These are phyloP conservation scores for Chaetomiaceae sp. DNA, from an alignment of 2,329 filamentous ascomycete species.

Conservation along the genomic window DNA sequence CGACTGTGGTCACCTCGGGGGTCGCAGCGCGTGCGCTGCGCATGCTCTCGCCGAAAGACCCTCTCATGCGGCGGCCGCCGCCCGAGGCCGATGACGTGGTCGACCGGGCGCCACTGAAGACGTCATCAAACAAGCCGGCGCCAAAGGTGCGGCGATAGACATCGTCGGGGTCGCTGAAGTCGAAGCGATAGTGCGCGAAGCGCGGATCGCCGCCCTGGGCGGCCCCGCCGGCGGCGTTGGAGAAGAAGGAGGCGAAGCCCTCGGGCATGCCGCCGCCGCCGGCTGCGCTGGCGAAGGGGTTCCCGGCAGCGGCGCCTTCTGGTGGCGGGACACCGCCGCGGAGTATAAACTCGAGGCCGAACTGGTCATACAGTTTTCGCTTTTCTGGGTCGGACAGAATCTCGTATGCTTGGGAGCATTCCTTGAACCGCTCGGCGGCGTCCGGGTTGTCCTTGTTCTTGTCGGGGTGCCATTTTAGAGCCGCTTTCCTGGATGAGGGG, in stretches of 20 bases:
- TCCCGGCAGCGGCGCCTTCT: constrained; percentile 44
- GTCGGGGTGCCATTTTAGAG: constrained; percentile 90
- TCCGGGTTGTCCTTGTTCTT: constrained; percentile 92
- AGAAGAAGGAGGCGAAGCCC: constrained; percentile 23
- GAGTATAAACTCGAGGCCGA: constrained; percentile 86
- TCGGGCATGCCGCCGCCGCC: constrained; percentile 36
- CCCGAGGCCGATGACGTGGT: constrained; percentile 38
- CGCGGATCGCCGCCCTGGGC: constrained; percentile 41
- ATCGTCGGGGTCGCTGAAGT: constrained; percentile 75
- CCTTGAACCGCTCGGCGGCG: constrained; percentile 93
- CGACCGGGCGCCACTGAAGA: constrained; percentile 35
- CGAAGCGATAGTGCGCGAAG: constrained; percentile 53
- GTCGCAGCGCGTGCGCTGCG: constrained; percentile 49
- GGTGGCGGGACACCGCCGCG: constrained; percentile 71
- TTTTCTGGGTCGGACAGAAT: constrained; percentile 97
- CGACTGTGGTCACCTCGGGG: constrained; percentile 85
- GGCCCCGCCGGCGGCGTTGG: constrained; percentile 31
- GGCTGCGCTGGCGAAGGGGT: constrained; percentile 58
- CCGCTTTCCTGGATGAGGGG: constrained; percentile 62
- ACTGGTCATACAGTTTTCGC: constrained; percentile 91
- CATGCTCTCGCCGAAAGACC: constrained; percentile 34
- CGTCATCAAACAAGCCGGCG: constrained; percentile 50
- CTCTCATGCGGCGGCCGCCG: constrained; percentile 34
- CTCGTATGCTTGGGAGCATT: constrained; percentile 95
- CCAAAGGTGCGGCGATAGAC: constrained; percentile 64